phyloP scores from a whole-genome alignment of 1,284 basidiomycete species.

The Phylloboletellus chloephorus region DNA sequence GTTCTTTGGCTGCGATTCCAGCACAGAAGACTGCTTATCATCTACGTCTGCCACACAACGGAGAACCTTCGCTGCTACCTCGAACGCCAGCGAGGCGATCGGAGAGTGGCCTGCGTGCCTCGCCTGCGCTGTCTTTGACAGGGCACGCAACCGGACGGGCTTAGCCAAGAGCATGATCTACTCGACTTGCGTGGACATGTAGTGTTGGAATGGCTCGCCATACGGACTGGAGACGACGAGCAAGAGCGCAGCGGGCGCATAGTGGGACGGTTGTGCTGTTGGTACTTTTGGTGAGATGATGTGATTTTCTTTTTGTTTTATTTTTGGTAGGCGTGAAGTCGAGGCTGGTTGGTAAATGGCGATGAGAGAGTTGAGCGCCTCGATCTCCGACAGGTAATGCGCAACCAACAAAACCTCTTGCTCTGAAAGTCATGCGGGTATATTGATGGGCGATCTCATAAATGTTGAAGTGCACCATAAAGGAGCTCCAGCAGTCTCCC shows the following conservation, averaged over 20 bases:
- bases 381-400: neutral
- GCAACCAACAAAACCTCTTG: neutral
- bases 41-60: conserved; percentile 36
- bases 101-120: conserved; percentile 39
- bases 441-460: neutral
- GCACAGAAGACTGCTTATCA: conserved; percentile 25
- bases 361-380: neutral
- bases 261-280: conserved; percentile 1
- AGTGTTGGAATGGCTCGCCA: conserved; percentile 27
- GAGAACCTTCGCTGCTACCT: conserved; percentile 32
- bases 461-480: no score
- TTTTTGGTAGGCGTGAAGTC: conserved; percentile 3
- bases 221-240: neutral
- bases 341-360: conserved; percentile 3
- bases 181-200: conserved; percentile 29
- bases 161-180: conserved; percentile 30
- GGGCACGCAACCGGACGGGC: conserved; percentile 25
- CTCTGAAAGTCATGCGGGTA: neutral
- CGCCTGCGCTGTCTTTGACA: conserved; percentile 36
- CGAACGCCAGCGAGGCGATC: conserved; percentile 3
- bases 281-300: conserved; percentile 1
- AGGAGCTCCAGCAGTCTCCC: no score
- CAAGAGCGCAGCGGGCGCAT: conserved; percentile 8
- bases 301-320: neutral
- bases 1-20: conserved; percentile 39